Conservation (phyloP, 768 basidiomycete species). For the Cystofilobasidium bisporidii region DNA sequence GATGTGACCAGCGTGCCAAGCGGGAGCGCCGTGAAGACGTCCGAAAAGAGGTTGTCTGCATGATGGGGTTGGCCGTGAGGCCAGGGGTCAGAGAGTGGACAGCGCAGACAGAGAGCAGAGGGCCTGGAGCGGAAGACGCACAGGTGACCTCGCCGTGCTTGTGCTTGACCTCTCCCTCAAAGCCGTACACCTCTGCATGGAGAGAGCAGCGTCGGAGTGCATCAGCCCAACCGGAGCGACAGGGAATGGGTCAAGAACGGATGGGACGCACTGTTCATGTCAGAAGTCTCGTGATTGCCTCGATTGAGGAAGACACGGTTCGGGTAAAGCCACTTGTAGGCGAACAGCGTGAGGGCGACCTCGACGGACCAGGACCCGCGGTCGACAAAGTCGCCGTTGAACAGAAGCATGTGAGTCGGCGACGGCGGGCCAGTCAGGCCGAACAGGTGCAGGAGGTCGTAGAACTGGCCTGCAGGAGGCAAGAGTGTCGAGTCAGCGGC, state of each 20-base stretch:
- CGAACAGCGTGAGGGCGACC: constrained; percentile 78
- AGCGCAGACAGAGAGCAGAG: neutral
- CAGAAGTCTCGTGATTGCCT: constrained; percentile 63
- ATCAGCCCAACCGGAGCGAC: too few relatives aligned
- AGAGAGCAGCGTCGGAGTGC: neutral
- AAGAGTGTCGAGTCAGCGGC: neutral
- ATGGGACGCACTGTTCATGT: constrained; percentile 20
- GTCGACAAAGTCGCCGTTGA: constrained; percentile 73
- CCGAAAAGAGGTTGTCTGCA: constrained; percentile 64
- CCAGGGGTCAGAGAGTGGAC: too few relatives aligned
- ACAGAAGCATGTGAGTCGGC: constrained; percentile 56
- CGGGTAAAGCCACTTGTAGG: constrained; percentile 96
- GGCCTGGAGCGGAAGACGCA: too few relatives aligned
- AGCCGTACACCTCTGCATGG: constrained; percentile 54
- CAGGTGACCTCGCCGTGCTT: constrained; percentile 94
- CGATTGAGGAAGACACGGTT: constrained; percentile 83
- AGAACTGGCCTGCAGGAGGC: constrained; percentile 66
- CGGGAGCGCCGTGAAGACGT: constrained; percentile 85
- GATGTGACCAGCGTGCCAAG: constrained; percentile 75
- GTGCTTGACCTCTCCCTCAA: constrained; percentile 91
- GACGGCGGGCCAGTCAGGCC: constrained; percentile 75
- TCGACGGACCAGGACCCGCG: constrained; percentile 53
- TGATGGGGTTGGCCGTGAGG: too few relatives aligned
- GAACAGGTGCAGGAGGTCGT: constrained; percentile 79
- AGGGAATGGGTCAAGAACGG: neutral